Evolutionary conservation across 2,329 filamentous ascomycete genomes (phyloP).

Genomic region (Fusarium algeriense): DNA sequence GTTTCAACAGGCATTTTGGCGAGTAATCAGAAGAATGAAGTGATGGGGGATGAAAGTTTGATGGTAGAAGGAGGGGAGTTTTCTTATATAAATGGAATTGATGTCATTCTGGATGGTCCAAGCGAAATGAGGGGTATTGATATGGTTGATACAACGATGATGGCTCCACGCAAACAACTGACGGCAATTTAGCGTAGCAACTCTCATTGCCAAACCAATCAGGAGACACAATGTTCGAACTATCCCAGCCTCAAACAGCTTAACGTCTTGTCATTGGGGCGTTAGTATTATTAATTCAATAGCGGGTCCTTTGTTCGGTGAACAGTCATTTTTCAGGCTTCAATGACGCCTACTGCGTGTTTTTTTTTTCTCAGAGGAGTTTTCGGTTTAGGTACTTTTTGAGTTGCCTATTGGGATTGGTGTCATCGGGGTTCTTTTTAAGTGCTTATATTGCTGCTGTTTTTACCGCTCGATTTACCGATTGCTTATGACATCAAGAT

Average conservation of each 20-base stretch:
- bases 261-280: constrained; percentile 3
- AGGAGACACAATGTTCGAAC: not conserved
- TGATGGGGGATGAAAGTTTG: not conserved
- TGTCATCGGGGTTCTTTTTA: not conserved
- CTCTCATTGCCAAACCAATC: constrained; percentile 7
- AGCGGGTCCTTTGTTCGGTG: constrained; percentile 7
- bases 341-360: constrained; percentile 23
- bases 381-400: not conserved
- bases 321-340: constrained; percentile 3
- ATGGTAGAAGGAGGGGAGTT: not conserved
- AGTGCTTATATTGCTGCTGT: not conserved
- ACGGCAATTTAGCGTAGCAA: constrained; percentile 26
- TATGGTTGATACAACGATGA: constrained; percentile 13
- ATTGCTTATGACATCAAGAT: constrained; percentile 5
- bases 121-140: constrained; percentile 24
- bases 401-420: not conserved
- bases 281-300: constrained; percentile 29
- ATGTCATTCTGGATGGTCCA: constrained; percentile 28
- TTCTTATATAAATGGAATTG: constrained; percentile 18
- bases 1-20: constrained; percentile 40
- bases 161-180: constrained; percentile 27
- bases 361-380: not conserved
- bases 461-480: not conserved
- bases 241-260: not conserved
- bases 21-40: not conserved